A percentile compares a stretch with the other conserved stretches of the same genome.
These are phyloP conservation scores for Vishniacozyma victoriae DNA, from an alignment of 768 basidiomycete genomes.

Conservation along the genomic window DNA sequence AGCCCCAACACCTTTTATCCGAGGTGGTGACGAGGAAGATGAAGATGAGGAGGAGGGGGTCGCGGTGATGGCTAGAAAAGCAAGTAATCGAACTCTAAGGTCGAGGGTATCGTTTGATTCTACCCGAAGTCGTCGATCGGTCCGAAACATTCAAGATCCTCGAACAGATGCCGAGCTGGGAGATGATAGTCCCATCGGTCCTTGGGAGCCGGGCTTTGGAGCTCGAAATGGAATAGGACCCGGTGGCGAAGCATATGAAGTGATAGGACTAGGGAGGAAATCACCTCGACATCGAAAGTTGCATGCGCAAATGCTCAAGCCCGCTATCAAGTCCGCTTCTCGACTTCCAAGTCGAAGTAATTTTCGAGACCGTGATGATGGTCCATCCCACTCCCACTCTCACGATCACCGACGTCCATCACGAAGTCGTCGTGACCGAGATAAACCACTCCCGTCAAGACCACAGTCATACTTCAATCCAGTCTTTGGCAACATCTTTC, in stretches of 20 bases:
- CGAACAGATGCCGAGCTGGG: neutral
- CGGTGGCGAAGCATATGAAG: slow-evolving; percentile 37
- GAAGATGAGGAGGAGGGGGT: neutral
- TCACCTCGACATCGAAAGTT: slow-evolving; percentile 33
- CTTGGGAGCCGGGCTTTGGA: slow-evolving; percentile 29
- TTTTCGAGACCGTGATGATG: neutral
- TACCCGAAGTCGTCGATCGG: slow-evolving; percentile 4
- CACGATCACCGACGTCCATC: neutral
- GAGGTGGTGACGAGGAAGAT: slow-evolving; percentile 4
- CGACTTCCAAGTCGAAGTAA: slow-evolving; percentile 2
- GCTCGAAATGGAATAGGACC: slow-evolving; percentile 22
- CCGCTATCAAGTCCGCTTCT: slow-evolving; percentile 18
- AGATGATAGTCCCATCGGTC: slow-evolving; percentile 1
- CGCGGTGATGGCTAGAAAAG: neutral
- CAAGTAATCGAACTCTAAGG: slow-evolving; percentile 12
- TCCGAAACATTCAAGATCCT: neutral
- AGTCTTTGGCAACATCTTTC: slow-evolving; percentile 2
- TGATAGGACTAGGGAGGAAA: slow-evolving; percentile 35
- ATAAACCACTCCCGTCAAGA: slow-evolving; percentile 34
- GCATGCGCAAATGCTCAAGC: slow-evolving; percentile 24
- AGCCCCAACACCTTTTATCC: slow-evolving; percentile 28
- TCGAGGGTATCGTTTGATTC: slow-evolving; percentile 29
- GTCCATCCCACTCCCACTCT: too few relatives aligned
- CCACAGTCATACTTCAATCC: slow-evolving; percentile 19
- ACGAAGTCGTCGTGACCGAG: neutral